A percentile compares a stretch with the other conserved stretches of the same genome.
Evolutionary conservation across 192 early-diverging fungal genomes (phyloP).

Genomic region (Chytriomyces sp.): DNA sequence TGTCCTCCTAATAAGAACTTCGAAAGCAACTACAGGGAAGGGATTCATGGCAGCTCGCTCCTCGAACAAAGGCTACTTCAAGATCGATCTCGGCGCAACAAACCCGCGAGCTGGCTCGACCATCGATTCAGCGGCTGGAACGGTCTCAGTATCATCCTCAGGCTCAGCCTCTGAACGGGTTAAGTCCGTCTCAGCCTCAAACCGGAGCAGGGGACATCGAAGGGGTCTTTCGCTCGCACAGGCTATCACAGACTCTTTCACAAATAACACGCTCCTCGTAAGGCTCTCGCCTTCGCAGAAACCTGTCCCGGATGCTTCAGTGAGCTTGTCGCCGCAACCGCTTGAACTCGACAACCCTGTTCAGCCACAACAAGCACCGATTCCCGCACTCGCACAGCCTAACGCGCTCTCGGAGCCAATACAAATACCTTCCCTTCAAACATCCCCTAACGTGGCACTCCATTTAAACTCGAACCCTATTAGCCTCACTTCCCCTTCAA

Average conservation of each 20-base stretch:
- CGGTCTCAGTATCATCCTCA: not conserved
- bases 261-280: slow-evolving; percentile 20
- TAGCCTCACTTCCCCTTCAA: not conserved
- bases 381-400: no score
- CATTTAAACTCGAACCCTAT: not conserved
- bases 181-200: not conserved
- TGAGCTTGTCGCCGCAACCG: not conserved
- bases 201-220: not conserved
- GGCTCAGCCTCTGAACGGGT: not conserved
- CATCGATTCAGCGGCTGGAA: not conserved
- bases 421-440: not conserved
- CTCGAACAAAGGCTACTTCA: slow-evolving; percentile 10
- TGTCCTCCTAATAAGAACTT: not conserved
- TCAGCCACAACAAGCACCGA: no score
- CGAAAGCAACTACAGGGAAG: not conserved
- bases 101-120: not conserved
- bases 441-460: not conserved
- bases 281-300: not conserved
- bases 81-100: slow-evolving; percentile 14
- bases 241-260: slow-evolving; percentile 22
- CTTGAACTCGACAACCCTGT: no score
- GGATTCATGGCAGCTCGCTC: not conserved
- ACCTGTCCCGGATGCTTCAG: not conserved
- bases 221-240: slow-evolving; percentile 11
- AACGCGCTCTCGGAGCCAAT: not conserved